Conservation (phyloP, 2,329 filamentous ascomycete genomes). For the Trichophyton simii region DNA sequence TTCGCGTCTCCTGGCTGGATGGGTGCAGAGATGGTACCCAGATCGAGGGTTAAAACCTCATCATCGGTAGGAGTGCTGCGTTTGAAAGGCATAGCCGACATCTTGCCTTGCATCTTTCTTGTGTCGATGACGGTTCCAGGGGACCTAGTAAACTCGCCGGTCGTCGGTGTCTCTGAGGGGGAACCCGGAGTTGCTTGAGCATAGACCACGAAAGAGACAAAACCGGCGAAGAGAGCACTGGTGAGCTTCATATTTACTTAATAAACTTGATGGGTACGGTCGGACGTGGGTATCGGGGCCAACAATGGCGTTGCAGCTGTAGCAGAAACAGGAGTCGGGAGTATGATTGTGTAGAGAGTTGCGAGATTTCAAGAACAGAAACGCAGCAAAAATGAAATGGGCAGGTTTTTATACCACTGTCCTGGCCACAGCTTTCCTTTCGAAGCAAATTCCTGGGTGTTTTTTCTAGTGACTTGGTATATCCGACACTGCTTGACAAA, state of each 20-base stretch:
- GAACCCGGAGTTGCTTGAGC: constrained; percentile 2
- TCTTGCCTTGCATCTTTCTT: neutral
- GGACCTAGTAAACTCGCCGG: constrained; percentile 9
- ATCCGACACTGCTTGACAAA: neutral
- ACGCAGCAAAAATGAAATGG: neutral
- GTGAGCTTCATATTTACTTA: constrained; percentile 8
- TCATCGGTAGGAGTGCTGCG: neutral
- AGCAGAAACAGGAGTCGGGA: neutral
- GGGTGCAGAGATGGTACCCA: constrained; percentile 1
- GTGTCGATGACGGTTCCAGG: constrained; percentile 10
- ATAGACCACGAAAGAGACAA: constrained; percentile 4
- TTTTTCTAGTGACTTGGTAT: neutral
- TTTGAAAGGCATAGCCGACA: neutral
- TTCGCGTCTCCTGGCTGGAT: constrained; percentile 5
- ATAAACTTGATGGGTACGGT: neutral
- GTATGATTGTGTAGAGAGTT: neutral
- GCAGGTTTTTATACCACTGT: neutral
- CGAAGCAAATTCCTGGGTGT: too few species aligned
- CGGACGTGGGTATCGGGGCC: neutral
- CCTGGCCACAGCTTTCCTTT: neutral
- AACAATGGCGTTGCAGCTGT: neutral
- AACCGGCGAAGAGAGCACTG: neutral
- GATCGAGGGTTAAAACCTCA: constrained; percentile 8
- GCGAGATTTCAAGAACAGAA: neutral
- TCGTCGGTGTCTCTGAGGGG: neutral